These are phyloP conservation scores for Monocercomonoides exilis DNA, from an alignment of 78 protist genomes.

Conservation along the genomic window DNA sequence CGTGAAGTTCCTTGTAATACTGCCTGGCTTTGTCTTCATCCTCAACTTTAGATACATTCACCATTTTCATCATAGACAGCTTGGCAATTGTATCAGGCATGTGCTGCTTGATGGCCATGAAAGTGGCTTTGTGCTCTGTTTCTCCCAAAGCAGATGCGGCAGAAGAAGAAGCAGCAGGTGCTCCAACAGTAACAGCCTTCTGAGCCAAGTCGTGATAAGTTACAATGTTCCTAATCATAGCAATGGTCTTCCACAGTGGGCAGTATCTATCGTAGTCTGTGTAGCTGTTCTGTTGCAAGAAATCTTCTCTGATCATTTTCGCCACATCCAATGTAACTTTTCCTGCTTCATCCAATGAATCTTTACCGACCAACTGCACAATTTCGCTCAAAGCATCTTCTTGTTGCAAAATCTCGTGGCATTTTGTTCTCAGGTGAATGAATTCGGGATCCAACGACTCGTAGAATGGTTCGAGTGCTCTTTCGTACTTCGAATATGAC, in stretches of 20 bases:
- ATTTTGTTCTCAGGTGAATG: conserved; percentile 50
- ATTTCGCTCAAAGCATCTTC: conserved; percentile 94
- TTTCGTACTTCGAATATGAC: conserved; percentile 77
- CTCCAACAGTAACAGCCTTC: conserved; percentile 35
- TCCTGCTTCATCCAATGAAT: conserved; percentile 95
- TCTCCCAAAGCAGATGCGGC: not conserved
- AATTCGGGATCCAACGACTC: conserved; percentile 72
- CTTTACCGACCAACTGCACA: conserved; percentile 96
- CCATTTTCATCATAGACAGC: not conserved
- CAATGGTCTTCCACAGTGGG: conserved; percentile 96
- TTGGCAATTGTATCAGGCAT: not conserved
- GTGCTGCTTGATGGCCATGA: not conserved
- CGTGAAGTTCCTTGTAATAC: not conserved
- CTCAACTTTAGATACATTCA: not conserved
- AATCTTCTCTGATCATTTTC: conserved; percentile 91
- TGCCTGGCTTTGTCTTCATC: not conserved
- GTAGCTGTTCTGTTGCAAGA: conserved; percentile 70
- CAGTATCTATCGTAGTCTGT: conserved; percentile 79
- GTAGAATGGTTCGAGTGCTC: conserved; percentile 78
- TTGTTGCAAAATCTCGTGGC: conserved; percentile 77
- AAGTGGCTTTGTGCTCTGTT: not conserved
- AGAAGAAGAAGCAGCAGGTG: not conserved
- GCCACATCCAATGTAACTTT: conserved; percentile 91
- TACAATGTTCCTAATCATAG: conserved; percentile 86
- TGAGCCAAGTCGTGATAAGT: conserved; percentile 65